Evolutionary conservation across 257 asterid species (phyloP), one percentile per base, ranked within the genome.

Genomic region (Phtheirospermum japonicum): DNA sequence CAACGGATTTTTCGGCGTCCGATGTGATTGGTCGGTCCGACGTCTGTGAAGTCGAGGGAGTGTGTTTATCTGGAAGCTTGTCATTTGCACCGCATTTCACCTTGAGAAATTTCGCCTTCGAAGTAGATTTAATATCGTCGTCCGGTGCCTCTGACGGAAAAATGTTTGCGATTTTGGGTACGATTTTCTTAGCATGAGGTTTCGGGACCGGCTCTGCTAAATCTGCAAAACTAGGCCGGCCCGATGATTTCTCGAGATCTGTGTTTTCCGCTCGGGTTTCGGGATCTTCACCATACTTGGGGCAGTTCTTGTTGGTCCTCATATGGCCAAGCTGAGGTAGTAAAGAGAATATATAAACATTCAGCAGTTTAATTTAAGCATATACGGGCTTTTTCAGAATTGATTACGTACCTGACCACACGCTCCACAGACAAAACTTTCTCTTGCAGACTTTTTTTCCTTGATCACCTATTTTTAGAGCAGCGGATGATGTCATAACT

Each of bases 271-370:
- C 70, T 55, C 95, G 82, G 34, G 89, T 57, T 52, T 88, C 99
- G 39, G 84, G 17, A 68, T 92, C 95, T 69, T 86, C 96, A 16
- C 99, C 85, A 42, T 92, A 89, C 76, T 83, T 93, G 72, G 99
- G 99, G 77, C 97, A 93, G 78, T 89, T 78, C 78, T 93, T 93
- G 84, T 93, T 93, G 73, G 99, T 93, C 79, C 97, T 83, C 99
- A 93, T 93, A 74, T 93, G 99, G 77, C 97, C 97, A 77, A 81
- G 88, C 99, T 93, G 88, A 67, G 68, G 50, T 33, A 73, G 60
- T 20, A 55, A 75, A 17, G 61, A 49, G 59, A 72, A n/a, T 11
- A 56, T 6, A 20, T 46, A 20, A 60, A 54, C 32, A 50, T 66
- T 64, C 62, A 31, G 32, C 42, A 54, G 64, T 43, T 59, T 16